phyloP scores from a whole-genome alignment of 2,329 filamentous ascomycete genomes.

The Rhinocladiella mackenziei region DNA sequence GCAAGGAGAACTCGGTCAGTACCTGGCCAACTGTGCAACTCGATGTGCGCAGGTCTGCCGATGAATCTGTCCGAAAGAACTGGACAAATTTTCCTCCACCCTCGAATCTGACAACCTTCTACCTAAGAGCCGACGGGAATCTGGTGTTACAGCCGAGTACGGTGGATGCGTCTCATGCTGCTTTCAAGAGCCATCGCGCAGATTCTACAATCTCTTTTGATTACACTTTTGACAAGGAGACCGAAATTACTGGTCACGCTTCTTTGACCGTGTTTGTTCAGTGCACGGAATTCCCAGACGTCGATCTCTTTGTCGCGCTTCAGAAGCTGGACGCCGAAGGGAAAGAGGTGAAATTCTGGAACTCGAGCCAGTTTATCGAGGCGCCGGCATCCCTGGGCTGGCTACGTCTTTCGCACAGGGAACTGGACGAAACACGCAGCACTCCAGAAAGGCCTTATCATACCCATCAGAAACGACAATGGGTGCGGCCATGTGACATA shows the following conservation, averaged over 20 bases:
- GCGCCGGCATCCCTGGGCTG: conserved; percentile 6
- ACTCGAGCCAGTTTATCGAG: conserved; percentile 3
- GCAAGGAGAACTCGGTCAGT: conserved; percentile 1
- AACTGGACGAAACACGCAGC: conserved; percentile 2
- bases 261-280: conserved; percentile 2
- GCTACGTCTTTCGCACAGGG: conserved; percentile 9
- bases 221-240: conserved; percentile 4
- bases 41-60: conserved; percentile 1
- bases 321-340: conserved; percentile 5
- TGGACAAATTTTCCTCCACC: conserved; percentile 1
- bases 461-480: conserved; percentile 6
- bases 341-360: conserved; percentile 10
- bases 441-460: conserved; percentile 5
- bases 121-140: conserved; percentile 1
- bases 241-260: conserved; percentile 7
- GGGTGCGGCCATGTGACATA: conserved; percentile 6
- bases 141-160: neutral
- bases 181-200: conserved; percentile 1
- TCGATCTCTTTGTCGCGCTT: conserved; percentile 8
- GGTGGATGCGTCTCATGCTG: neutral
- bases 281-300: conserved; percentile 3
- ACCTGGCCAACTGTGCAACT: conserved; percentile 1
- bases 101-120: neutral
- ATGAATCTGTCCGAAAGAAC: conserved; percentile 1
- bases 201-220: conserved; percentile 2